Evolutionary conservation across 129 eudicot genomes (phyloP).

Genomic region (Artemisia tridentata): DNA sequence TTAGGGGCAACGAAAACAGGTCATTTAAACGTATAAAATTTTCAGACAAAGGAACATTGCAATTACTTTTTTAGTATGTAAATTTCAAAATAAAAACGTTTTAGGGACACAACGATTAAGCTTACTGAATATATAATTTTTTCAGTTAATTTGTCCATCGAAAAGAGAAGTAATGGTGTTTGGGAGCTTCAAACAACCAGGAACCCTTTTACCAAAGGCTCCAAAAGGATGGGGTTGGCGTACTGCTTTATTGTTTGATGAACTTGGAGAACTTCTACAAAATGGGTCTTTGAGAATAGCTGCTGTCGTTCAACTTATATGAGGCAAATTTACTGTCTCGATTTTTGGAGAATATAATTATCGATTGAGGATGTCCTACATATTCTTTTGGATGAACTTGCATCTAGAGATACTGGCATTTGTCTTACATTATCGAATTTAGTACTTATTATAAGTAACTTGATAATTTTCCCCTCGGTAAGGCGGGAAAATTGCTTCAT

Average conservation of each 20-base stretch:
- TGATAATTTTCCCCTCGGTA: too few species aligned
- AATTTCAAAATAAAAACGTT: too few species aligned
- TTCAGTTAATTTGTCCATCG: conserved; percentile 89
- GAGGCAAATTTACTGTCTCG: conserved; percentile 19
- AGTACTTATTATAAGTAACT: conserved; percentile 5
- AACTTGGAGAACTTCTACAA: conserved; percentile 85
- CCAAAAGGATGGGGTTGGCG: conserved; percentile 99
- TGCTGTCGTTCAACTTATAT: conserved; percentile 93
- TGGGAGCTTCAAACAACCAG: conserved; percentile 89
- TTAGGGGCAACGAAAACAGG: too few species aligned
- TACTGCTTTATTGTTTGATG: conserved; percentile 78
- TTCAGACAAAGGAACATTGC: too few species aligned
- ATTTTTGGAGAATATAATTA: not conserved
- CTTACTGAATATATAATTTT: not conserved
- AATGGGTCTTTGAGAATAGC: conserved; percentile 85
- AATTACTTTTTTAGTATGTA: too few species aligned
- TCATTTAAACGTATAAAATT: too few species aligned
- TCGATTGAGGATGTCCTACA: conserved; percentile 1
- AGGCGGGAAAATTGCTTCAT: too few species aligned
- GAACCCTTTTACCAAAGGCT: conserved; percentile 96
- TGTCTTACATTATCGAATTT: not conserved
- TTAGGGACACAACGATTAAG: too few species aligned
- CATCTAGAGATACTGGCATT: conserved; percentile 22
- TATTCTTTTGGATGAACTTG: conserved; percentile 3
- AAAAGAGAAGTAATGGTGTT: conserved; percentile 98